Percentiles rank a stretch among this genome's conserved stretches.
Evolutionary conservation across 305 asterid species (phyloP).

Genomic region (Rubia peregrina): DNA sequence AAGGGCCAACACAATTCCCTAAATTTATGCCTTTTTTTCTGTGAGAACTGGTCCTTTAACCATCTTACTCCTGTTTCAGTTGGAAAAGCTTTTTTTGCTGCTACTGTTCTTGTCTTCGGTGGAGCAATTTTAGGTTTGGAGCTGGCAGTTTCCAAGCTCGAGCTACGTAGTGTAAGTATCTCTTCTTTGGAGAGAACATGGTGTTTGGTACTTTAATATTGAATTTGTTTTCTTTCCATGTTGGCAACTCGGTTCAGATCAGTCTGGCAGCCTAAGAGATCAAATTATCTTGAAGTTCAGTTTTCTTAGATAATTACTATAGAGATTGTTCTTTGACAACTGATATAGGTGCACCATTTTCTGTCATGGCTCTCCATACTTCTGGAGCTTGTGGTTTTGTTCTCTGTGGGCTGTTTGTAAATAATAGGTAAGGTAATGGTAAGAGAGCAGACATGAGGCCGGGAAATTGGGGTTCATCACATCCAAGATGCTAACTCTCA

Average conservation of each 20-base stretch:
- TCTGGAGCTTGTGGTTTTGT: neutral
- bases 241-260: neutral
- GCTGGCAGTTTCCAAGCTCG: conserved; percentile 52
- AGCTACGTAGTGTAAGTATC: conserved; percentile 55
- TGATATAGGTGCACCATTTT: neutral
- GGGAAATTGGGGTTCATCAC: neutral
- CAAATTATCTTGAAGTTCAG: neutral
- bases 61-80: conserved; percentile 34
- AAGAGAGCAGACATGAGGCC: neutral
- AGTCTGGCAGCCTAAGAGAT: neutral
- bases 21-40: neutral
- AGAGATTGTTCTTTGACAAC: neutral
- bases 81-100: conserved; percentile 78
- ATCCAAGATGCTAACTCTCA: neutral
- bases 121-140: conserved; percentile 52
- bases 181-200: conserved; percentile 3
- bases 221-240: neutral
- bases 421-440: neutral
- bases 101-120: conserved; percentile 74
- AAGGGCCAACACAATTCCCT: neutral
- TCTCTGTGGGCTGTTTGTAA: neutral
- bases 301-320: neutral
- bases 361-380: neutral
- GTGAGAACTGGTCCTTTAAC: neutral
- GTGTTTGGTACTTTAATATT: neutral